Base-by-base conservation (phyloP, 139 green algal species). In the Chlorella sorokiniana region DNA sequence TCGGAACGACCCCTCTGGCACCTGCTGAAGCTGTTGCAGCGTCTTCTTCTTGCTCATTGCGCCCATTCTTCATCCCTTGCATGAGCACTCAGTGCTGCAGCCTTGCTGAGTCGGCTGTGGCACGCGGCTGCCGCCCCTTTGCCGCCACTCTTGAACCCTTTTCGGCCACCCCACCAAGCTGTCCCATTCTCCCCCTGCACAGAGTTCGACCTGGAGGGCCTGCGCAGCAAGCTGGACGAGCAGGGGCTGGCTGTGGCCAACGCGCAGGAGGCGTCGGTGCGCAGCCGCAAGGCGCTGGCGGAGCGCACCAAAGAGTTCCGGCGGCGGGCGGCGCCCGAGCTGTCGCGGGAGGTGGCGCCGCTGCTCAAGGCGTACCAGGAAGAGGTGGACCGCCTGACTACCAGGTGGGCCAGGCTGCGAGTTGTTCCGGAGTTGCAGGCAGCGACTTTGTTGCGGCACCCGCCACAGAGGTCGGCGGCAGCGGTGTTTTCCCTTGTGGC, bases 291-390 rank as follows among this genome's bases (percentile, higher is more conserved):
- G 41, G 87, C 81, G 65, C 79, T 96, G 33, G 92, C 93, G 45
- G 91, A 96, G 51, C 69, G 71, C 22, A 96, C 92, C 0, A 88
- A 86, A 69, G 73, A 79, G 1, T 79, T 79, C 38, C 73, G 73
- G 20, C 51, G 73, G 3, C 54, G 52, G 0, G 73, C 73, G 8
- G 52, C 73, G 9, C 38, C 37, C 35, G 73, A 79, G 37, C 52
- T 79, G 73, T 68, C 73, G 25, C 42, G 4, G 68, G 85, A 84
- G 16, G 90, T 96, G 20, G 93, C 84, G 0, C 72, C 89, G 2
- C 82, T 98, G 69, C 86, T 98, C 16, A 95, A 95, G 70, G 85
- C 90, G 18, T 98, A 97, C 70, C 95, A 99, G 74, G 94, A 98
- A 54, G 96, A 98, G 84, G 91, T 98, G 14, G 94, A 98, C 79